Evolutionary conservation across 768 basidiomycete species (phyloP).

Genomic region (Ramaria rubella): DNA sequence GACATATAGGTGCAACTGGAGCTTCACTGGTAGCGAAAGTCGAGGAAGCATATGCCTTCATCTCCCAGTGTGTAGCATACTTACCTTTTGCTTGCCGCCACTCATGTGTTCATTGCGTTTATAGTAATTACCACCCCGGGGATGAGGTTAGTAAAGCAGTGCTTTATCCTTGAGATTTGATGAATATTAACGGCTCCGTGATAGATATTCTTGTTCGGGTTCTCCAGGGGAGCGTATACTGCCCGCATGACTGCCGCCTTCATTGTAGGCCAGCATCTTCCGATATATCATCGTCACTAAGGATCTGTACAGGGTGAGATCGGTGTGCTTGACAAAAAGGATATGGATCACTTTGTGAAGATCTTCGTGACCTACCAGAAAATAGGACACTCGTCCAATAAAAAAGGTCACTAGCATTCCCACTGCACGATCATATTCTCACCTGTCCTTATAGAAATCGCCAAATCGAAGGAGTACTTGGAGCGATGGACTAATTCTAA

Average conservation of each 20-base stretch:
- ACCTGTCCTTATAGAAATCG: not conserved
- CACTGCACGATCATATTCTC: not conserved
- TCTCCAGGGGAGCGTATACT: conserved; percentile 73
- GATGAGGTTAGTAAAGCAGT: conserved; percentile 49
- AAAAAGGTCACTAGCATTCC: conserved; percentile 30
- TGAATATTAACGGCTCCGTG: conserved; percentile 5
- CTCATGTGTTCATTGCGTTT: not conserved
- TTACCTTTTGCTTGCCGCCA: not conserved
- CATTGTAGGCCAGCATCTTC: conserved; percentile 38
- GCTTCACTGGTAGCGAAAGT: conserved; percentile 60
- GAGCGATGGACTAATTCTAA: not conserved
- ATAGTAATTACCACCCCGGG: conserved; percentile 64
- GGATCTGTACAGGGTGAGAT: conserved; percentile 47
- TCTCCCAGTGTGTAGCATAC: conserved; percentile 54
- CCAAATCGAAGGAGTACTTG: not conserved
- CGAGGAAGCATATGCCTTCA: conserved; percentile 71
- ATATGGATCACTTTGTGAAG: conserved; percentile 65
- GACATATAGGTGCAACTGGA: conserved; percentile 53
- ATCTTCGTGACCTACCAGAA: conserved; percentile 59
- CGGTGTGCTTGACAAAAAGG: conserved; percentile 57
- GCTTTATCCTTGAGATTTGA: not conserved
- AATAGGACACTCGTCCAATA: conserved; percentile 46
- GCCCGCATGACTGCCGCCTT: conserved; percentile 68
- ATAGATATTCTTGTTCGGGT: conserved; percentile 72
- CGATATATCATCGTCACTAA: not conserved